Evolutionary conservation across 345 rosid species (phyloP).

Genomic region (Cardamine occulta): DNA sequence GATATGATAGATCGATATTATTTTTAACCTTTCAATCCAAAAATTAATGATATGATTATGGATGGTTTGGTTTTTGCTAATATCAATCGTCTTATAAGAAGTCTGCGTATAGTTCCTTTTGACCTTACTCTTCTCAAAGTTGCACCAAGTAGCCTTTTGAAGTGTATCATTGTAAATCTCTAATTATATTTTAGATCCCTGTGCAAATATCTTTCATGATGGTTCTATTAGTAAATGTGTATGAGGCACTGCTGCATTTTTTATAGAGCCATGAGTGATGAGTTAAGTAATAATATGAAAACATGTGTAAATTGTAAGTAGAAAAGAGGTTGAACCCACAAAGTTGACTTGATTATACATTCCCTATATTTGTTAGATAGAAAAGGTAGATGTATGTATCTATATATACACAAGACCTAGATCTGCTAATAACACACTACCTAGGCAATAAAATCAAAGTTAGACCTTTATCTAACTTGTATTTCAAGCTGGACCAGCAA

Average conservation of each 20-base stretch:
- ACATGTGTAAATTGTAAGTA: too few species aligned
- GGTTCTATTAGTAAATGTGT: neutral
- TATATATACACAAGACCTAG: too few species aligned
- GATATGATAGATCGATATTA: slow-evolving; percentile 14
- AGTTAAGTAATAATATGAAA: too few species aligned
- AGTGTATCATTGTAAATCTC: neutral
- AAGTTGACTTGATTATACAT: too few species aligned
- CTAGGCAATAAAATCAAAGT: too few species aligned
- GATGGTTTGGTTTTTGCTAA: slow-evolving; percentile 27
- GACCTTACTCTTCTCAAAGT: neutral
- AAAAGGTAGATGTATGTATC: too few species aligned
- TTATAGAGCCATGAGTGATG: neutral
- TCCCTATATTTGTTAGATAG: too few species aligned
- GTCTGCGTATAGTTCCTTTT: neutral
- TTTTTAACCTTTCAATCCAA: neutral
- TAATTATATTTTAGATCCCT: neutral
- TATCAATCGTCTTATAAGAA: neutral
- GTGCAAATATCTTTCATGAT: neutral
- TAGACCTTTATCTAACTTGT: too few species aligned
- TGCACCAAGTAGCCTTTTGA: neutral
- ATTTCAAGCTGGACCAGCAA: too few species aligned
- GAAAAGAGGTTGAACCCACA: too few species aligned
- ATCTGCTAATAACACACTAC: too few species aligned
- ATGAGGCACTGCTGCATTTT: neutral
- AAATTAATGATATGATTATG: slow-evolving; percentile 17